phyloP scores from a whole-genome alignment of 106 monocot species.

The Platanthera guangdongensis region DNA sequence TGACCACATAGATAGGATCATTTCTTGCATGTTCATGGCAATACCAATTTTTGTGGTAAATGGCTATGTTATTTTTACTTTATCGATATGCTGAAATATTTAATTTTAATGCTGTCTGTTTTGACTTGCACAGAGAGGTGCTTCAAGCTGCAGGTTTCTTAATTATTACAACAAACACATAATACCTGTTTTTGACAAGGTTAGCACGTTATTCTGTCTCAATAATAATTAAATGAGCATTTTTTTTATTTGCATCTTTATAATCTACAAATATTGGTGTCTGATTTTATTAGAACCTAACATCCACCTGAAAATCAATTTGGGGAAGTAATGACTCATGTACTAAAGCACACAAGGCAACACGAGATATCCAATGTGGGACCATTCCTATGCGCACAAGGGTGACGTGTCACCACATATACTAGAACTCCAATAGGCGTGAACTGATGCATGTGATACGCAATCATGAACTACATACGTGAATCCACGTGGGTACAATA shows the following conservation, averaged over 20 bases:
- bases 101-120: background rate
- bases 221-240: background rate
- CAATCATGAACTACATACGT: too few relatives aligned
- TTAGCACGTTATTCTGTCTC: slow-evolving; percentile 10
- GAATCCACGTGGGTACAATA: too few relatives aligned
- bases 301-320: too few relatives aligned
- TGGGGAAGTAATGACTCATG: too few relatives aligned
- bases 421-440: too few relatives aligned
- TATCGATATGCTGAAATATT: background rate
- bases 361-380: too few relatives aligned
- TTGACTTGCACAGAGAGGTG: slow-evolving; percentile 58
- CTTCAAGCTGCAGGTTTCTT: slow-evolving; percentile 86
- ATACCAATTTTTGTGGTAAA: slow-evolving; percentile 86
- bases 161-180: slow-evolving; percentile 81
- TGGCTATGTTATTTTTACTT: background rate
- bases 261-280: background rate
- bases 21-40: slow-evolving; percentile 95
- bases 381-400: too few relatives aligned
- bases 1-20: slow-evolving; percentile 88
- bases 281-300: background rate
- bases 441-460: too few relatives aligned
- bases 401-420: too few relatives aligned
- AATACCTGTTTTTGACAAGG: slow-evolving; percentile 97
- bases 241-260: background rate
- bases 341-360: too few relatives aligned